phyloP scores from a whole-genome alignment of 2,329 filamentous ascomycete genomes.

The Blastomyces percursus region DNA sequence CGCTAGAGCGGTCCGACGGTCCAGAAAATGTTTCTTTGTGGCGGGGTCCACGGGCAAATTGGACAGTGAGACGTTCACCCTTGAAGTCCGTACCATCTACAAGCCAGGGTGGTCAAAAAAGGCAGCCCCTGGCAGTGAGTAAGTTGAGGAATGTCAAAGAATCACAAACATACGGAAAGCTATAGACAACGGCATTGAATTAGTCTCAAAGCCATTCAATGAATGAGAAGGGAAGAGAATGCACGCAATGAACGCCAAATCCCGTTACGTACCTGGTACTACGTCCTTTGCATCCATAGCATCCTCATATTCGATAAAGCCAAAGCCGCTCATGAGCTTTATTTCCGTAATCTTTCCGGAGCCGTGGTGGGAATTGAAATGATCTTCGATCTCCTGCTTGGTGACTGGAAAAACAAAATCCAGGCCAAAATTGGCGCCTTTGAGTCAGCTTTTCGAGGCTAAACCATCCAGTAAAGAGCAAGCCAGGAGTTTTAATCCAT shows the following conservation, averaged over 20 bases:
- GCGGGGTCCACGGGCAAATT: slow-evolving; percentile 86
- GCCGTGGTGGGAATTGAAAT: slow-evolving; percentile 87
- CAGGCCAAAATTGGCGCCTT: slow-evolving; percentile 21
- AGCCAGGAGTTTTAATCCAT: slow-evolving; percentile 8
- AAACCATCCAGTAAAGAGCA: slow-evolving; percentile 19
- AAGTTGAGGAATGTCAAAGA: slow-evolving; percentile 13
- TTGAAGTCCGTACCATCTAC: slow-evolving; percentile 95
- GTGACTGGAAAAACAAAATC: slow-evolving; percentile 55
- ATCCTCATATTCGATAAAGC: slow-evolving; percentile 99
- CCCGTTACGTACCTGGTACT: slow-evolving; percentile 62
- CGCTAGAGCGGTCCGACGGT: slow-evolving; percentile 50
- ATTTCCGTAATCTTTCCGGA: slow-evolving; percentile 97
- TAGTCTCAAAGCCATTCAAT: not conserved
- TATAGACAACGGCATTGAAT: slow-evolving; percentile 19
- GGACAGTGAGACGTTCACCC: slow-evolving; percentile 92
- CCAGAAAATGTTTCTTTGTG: slow-evolving; percentile 54
- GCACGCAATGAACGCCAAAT: slow-evolving; percentile 4
- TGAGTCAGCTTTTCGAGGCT: slow-evolving; percentile 24
- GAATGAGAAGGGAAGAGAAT: slow-evolving; percentile 17
- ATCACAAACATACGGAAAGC: slow-evolving; percentile 43
- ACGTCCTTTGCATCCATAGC: slow-evolving; percentile 96
- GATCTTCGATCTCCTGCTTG: slow-evolving; percentile 90
- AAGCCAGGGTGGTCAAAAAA: slow-evolving; percentile 6
- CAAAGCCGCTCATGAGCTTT: slow-evolving; percentile 99
- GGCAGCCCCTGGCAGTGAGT: slow-evolving; percentile 3